Conservation (phyloP, 352 stramenopile species). For the Phytophthora pisi region DNA sequence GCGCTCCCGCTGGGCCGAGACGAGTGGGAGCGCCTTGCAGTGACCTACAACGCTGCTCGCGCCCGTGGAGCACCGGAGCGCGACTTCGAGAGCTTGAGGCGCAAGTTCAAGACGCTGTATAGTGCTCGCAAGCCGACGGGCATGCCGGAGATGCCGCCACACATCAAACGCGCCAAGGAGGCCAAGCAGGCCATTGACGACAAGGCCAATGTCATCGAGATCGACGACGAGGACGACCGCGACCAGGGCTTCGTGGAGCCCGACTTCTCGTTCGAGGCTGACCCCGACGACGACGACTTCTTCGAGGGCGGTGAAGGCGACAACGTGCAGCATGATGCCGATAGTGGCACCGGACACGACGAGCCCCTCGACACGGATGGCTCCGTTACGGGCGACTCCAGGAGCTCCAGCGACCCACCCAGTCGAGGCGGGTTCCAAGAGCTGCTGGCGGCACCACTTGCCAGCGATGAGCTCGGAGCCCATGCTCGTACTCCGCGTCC, state of each 20-base stretch:
- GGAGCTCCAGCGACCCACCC: background rate
- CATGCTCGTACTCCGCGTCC: background rate
- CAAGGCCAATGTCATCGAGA: background rate
- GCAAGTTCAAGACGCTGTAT: background rate
- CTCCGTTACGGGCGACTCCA: background rate
- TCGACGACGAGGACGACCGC: background rate
- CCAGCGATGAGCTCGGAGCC: background rate
- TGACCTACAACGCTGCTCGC: background rate
- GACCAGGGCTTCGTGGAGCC: background rate
- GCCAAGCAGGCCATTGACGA: background rate
- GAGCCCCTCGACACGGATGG: background rate
- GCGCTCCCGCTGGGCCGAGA: too few species aligned
- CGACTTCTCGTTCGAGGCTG: slow-evolving; percentile 1
- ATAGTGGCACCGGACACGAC: background rate
- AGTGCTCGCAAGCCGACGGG: background rate
- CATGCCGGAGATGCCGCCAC: background rate
- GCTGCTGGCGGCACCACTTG: background rate
- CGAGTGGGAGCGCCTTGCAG: slow-evolving; percentile 5
- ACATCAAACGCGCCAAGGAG: background rate
- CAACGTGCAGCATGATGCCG: background rate
- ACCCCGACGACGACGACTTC: background rate
- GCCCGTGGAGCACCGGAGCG: background rate
- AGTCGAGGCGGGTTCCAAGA: background rate
- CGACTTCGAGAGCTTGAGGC: background rate
- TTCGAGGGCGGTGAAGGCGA: background rate